Evolutionary conservation across 345 rosid genomes (phyloP).

Genomic region (Cardiospermum halicacabum): DNA sequence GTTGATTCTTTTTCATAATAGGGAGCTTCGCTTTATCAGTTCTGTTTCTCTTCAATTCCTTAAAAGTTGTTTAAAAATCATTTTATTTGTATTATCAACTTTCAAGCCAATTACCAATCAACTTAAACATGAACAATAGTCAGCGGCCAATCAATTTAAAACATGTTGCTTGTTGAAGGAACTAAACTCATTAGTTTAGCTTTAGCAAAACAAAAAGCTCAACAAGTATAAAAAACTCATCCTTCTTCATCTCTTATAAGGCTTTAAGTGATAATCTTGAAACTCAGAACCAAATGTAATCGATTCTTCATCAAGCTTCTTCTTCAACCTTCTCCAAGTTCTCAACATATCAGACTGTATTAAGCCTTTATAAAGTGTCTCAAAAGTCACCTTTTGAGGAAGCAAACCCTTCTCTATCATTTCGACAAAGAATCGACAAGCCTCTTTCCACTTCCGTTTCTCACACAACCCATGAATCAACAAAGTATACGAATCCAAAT

Average conservation of each 20-base stretch:
- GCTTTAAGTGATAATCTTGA: constrained; percentile 57
- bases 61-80: no score
- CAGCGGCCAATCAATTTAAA: no score
- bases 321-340: constrained; percentile 91
- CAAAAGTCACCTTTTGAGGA: constrained; percentile 84
- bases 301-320: constrained; percentile 75
- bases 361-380: constrained; percentile 68
- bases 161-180: no score
- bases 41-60: no score
- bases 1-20: no score
- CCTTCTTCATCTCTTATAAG: constrained; percentile 62
- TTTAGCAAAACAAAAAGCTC: no score
- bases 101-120: no score
- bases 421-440: constrained; percentile 74
- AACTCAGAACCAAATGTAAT: constrained; percentile 72
- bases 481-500: constrained; percentile 76
- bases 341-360: constrained; percentile 84
- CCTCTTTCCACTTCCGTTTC: constrained; percentile 66
- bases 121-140: no score
- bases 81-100: no score
- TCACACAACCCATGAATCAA: constrained; percentile 67
- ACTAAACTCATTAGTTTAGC: no score
- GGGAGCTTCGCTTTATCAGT: no score
- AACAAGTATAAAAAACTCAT: no score
- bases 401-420: constrained; percentile 88